Percentiles rank a stretch among this genome's conserved stretches.
Evolutionary conservation across 2,329 filamentous ascomycete genomes (phyloP).

Genomic region (Scleromitrula shiraiana): DNA sequence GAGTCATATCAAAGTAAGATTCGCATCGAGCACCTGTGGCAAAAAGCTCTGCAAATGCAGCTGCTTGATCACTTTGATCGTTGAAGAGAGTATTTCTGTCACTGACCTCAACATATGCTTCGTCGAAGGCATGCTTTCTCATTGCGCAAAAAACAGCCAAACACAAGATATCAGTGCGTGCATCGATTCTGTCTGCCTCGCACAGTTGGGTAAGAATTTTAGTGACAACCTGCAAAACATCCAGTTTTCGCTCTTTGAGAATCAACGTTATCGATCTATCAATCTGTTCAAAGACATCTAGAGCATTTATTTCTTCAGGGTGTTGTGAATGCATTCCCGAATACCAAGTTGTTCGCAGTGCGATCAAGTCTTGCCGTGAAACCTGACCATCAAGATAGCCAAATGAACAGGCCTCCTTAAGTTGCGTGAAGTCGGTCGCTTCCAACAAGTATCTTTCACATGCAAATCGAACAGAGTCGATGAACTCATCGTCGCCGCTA

Average conservation of each 20-base stretch:
- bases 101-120: constrained; percentile 55
- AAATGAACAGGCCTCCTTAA: constrained; percentile 33
- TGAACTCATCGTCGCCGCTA: background rate
- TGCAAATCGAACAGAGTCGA: background rate
- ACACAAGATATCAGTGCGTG: constrained; percentile 45
- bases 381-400: constrained; percentile 35
- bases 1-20: constrained; percentile 50
- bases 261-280: constrained; percentile 20
- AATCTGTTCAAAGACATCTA: constrained; percentile 34
- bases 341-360: constrained; percentile 36
- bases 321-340: constrained; percentile 31
- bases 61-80: constrained; percentile 52
- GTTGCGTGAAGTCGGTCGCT: constrained; percentile 27
- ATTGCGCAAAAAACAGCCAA: constrained; percentile 50
- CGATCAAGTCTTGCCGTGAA: constrained; percentile 30
- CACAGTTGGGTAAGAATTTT: constrained; percentile 1
- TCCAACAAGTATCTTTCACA: constrained; percentile 9
- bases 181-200: constrained; percentile 30
- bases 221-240: constrained; percentile 1
- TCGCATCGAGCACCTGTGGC: constrained; percentile 56
- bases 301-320: constrained; percentile 29
- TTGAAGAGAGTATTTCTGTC: constrained; percentile 55
- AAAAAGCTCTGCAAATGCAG: constrained; percentile 55
- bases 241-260: constrained; percentile 13
- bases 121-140: constrained; percentile 48